Conservation (phyloP, 257 asterid species). For the Primulina eburnea region DNA sequence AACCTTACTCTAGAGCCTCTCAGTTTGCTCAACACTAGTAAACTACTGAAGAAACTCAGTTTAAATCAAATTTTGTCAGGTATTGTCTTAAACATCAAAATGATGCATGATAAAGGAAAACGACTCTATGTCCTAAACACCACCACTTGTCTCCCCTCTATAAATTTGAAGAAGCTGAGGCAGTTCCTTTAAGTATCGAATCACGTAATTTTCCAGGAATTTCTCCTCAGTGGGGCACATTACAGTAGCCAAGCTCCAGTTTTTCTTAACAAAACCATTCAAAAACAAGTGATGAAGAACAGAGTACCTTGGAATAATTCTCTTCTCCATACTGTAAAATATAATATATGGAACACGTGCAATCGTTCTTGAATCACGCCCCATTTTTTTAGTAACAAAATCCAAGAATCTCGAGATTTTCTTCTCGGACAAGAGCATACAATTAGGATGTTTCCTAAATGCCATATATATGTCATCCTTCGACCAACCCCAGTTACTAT, state of each 20-base stretch:
- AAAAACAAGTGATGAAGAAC: slow-evolving; percentile 28
- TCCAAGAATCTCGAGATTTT: slow-evolving; percentile 23
- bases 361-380: slow-evolving; percentile 22
- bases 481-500: slow-evolving; percentile 36
- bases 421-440: slow-evolving; percentile 30
- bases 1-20: background rate
- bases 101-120: too few relatives aligned
- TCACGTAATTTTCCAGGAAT: slow-evolving; percentile 31
- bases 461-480: slow-evolving; percentile 30
- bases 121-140: background rate
- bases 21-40: background rate
- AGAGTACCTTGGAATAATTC: slow-evolving; percentile 35
- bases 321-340: slow-evolving; percentile 27
- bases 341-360: slow-evolving; percentile 17
- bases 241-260: slow-evolving; percentile 16
- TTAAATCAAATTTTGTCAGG: background rate
- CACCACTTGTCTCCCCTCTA: background rate
- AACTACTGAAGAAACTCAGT: background rate
- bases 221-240: background rate
- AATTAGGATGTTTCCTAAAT: slow-evolving; percentile 24
- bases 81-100: background rate
- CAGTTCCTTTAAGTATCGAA: slow-evolving; percentile 15
- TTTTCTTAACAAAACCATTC: slow-evolving; percentile 31
- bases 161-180: slow-evolving; percentile 28
- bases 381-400: slow-evolving; percentile 25